Conservation (phyloP, 192 early-diverging fungal species). For the Umbelopsis ramanniana region DNA sequence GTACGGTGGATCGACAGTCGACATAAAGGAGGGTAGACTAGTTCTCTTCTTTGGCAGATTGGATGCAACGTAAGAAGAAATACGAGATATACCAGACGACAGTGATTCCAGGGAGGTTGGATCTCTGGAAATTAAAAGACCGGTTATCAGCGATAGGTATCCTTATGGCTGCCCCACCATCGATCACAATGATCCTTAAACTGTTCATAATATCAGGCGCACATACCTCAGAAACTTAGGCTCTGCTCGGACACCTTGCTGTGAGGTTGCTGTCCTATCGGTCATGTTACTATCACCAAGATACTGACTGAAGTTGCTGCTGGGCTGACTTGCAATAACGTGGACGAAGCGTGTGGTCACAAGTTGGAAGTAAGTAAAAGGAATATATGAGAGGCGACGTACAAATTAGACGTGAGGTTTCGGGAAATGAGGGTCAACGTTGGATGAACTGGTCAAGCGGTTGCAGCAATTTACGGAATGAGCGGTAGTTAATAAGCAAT, state of each 20-base stretch:
- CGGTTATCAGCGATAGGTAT: too few species aligned
- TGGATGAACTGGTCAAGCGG: neutral
- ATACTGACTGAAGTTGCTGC: neutral
- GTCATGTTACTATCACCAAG: slow-evolving; percentile 12
- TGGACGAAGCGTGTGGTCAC: slow-evolving; percentile 10
- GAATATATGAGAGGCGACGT: neutral
- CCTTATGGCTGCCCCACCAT: too few species aligned
- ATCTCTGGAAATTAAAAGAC: slow-evolving; percentile 45
- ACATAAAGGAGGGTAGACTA: slow-evolving; percentile 20
- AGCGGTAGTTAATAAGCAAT: neutral
- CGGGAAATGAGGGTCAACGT: neutral
- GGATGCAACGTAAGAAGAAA: slow-evolving; percentile 67
- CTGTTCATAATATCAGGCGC: neutral
- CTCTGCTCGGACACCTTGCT: slow-evolving; percentile 49
- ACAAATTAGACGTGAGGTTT: neutral
- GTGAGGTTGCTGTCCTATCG: neutral
- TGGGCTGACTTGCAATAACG: slow-evolving; percentile 20
- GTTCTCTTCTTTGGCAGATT: slow-evolving; percentile 53
- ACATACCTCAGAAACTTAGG: slow-evolving; percentile 53
- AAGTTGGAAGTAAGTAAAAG: neutral
- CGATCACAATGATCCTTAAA: neutral
- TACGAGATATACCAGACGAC: slow-evolving; percentile 61
- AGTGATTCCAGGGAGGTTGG: slow-evolving; percentile 65
- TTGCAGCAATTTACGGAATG: neutral
- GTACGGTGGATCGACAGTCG: slow-evolving; percentile 27